Evolutionary conservation across 345 rosid species (phyloP), one percentile per base, ranked within the genome.

Genomic region (Citrus mangshanensis): DNA sequence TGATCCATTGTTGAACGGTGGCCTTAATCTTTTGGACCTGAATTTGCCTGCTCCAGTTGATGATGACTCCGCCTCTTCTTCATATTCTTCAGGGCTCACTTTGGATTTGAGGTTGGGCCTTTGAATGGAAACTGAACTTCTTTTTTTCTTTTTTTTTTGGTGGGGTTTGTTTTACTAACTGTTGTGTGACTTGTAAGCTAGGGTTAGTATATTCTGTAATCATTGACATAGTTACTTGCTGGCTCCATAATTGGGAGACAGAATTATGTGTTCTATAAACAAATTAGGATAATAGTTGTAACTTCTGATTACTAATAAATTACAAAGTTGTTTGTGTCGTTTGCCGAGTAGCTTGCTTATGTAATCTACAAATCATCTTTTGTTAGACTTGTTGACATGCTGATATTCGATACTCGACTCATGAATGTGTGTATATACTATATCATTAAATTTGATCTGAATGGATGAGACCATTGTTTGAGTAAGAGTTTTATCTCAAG

Each of bases 61-160:
- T 4, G 88, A 84, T 73, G 86, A 78, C 65, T 77, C 54, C 60
- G 75, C 82, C 5, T 85, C 89, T 42, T 81, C 88, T 60, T 85
- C 80, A n/a, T 75, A 83, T 76, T 82, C 89, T 21, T 83, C 91
- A 16, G 77, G 59, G 35, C 85, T 89, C 64, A 74, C 85, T 64
- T 74, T 94, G 85, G 96, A 94, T 86, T 85, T 95, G 83, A 93
- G 89, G 89, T 85, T 95, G 89, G 81, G 93, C 38, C 90, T 90
- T 75, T 92, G 80, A 86, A 76, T 55, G 42, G 51, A 35, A 34
- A n/a, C 14, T 56, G 27, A 19, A 28, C 4, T 30, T 30, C 32
- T 13, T 56, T 16, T 25, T 25, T 40, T 3, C 28, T 9, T 58
- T 37, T 19, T 63, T 27, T 54, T 3, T 58, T 46, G 24, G 1